Percentiles rank a stretch among this genome's conserved stretches.
These are phyloP conservation scores for Sphaerulina populicola DNA, from an alignment of 2,329 filamentous ascomycete genomes.

Conservation along the genomic window DNA sequence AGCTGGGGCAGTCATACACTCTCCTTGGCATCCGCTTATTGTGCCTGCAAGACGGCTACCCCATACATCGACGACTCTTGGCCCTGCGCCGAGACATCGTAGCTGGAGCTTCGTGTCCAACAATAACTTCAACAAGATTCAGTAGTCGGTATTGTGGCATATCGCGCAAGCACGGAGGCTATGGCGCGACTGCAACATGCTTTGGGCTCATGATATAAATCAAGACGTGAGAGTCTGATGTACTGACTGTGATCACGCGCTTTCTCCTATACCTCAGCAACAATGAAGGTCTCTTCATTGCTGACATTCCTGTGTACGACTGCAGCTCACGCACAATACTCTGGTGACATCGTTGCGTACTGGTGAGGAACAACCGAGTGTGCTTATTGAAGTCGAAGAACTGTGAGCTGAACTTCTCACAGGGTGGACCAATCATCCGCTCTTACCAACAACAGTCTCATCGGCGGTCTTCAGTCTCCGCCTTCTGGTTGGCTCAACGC, in stretches of 20 bases:
- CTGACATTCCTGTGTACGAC: conserved; percentile 9
- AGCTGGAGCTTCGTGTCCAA: neutral
- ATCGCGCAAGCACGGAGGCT: neutral
- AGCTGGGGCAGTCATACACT: too few species aligned
- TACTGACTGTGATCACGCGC: neutral
- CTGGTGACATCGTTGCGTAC: conserved; percentile 11
- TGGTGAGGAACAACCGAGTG: conserved; percentile 10
- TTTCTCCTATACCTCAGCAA: neutral
- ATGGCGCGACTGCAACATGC: neutral
- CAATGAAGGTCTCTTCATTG: conserved; percentile 1
- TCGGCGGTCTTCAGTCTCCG: conserved; percentile 25
- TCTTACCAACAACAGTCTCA: conserved; percentile 24
- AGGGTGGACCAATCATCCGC: conserved; percentile 3
- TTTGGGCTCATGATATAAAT: neutral
- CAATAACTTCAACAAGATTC: neutral
- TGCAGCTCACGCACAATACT: conserved; percentile 7
- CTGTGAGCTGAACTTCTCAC: too few species aligned
- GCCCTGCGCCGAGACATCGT: conserved; percentile 8
- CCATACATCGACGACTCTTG: neutral
- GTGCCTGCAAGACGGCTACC: neutral
- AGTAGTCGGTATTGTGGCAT: neutral
- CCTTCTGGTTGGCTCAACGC: conserved; percentile 28
- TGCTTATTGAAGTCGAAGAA: too few species aligned
- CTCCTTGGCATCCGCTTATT: neutral
- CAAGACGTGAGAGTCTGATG: neutral